Evolutionary conservation across 306 rosid genomes (phyloP).

Genomic region (Castanopsis chinensis): DNA sequence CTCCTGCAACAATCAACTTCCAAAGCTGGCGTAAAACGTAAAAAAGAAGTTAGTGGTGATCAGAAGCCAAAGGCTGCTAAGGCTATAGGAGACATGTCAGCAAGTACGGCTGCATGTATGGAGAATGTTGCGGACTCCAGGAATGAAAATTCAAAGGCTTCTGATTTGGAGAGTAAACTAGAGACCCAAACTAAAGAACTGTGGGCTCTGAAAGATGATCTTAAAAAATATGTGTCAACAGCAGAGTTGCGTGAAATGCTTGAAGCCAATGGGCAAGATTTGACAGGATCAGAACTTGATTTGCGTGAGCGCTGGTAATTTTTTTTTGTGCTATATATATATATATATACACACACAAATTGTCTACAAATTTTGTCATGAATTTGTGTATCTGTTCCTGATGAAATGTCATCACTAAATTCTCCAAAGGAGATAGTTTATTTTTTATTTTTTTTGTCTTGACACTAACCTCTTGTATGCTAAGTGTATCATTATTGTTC

Average conservation of each 20-base stretch:
- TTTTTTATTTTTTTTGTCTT: not conserved
- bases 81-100: slow-evolving; percentile 57
- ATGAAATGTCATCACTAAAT: slow-evolving; percentile 1
- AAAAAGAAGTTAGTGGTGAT: slow-evolving; percentile 40
- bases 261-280: slow-evolving; percentile 67
- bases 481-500: not conserved
- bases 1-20: slow-evolving; percentile 36
- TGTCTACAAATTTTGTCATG: not conserved
- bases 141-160: slow-evolving; percentile 26
- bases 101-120: slow-evolving; percentile 35
- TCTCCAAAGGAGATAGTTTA: not conserved
- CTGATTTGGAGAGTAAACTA: slow-evolving; percentile 49
- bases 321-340: not conserved
- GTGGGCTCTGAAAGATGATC: slow-evolving; percentile 87
- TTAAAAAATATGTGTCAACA: slow-evolving; percentile 67
- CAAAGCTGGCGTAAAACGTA: slow-evolving; percentile 67
- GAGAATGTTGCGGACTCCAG: slow-evolving; percentile 25
- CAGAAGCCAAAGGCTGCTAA: slow-evolving; percentile 66
- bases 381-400: not conserved
- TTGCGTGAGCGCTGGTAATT: slow-evolving; percentile 90
- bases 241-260: slow-evolving; percentile 85
- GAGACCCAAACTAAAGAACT: slow-evolving; percentile 77
- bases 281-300: slow-evolving; percentile 90
- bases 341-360: not conserved
- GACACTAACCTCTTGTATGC: not conserved